Evolutionary conservation across 805 yeast genomes (phyloP).

Genomic region (Zygosaccharomyces gambellarensis): DNA sequence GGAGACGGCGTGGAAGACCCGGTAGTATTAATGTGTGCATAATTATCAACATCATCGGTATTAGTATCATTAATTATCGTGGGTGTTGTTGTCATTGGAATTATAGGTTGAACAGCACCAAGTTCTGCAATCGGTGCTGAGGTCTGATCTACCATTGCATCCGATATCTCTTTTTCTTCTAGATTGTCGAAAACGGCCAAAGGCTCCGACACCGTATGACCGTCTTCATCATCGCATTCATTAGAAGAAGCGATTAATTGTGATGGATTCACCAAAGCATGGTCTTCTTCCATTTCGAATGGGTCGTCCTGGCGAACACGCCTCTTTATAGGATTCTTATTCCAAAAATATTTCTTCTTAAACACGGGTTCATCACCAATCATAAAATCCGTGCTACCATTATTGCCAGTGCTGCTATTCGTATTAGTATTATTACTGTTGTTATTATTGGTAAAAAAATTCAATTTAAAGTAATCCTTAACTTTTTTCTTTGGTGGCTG

Average conservation of each 20-base stretch:
- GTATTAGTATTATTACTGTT: conserved; percentile 6
- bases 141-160: neutral
- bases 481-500: conserved; percentile 19
- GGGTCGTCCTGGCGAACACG: conserved; percentile 3
- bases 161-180: neutral
- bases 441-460: conserved; percentile 19
- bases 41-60: neutral
- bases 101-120: neutral
- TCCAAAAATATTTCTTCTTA: conserved; percentile 28
- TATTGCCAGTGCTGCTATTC: conserved; percentile 5
- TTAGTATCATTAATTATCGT: neutral
- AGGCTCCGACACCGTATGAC: conserved; percentile 9
- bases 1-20: conserved; percentile 6
- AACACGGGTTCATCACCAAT: conserved; percentile 16
- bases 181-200: conserved; percentile 9
- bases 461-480: conserved; percentile 29
- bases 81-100: neutral
- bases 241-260: conserved; percentile 8
- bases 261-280: conserved; percentile 16
- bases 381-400: conserved; percentile 1
- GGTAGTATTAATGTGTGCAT: neutral
- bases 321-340: conserved; percentile 18
- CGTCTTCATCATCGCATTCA: conserved; percentile 8
- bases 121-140: neutral
- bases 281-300: conserved; percentile 15